Base-by-base conservation (phyloP, 805 yeast species). In the Debaryomyces maramus region DNA sequence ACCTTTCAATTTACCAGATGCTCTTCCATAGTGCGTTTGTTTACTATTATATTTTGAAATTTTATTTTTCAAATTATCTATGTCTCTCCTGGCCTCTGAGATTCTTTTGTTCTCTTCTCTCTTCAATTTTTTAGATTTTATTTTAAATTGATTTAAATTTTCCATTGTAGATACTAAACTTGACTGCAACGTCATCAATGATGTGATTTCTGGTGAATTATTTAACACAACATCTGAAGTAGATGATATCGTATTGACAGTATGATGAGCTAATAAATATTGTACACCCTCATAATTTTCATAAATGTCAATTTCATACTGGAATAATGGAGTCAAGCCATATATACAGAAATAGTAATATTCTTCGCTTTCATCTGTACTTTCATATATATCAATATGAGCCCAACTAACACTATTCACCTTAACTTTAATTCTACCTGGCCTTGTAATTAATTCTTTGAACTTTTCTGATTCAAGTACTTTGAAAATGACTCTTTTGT, bases 1-100 rank as follows among this genome's bases (percentile, higher is more conserved):
- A 5, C 73, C 70, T 43, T 63, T 65, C 24, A 70, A 47, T 39
- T 67, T 69, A 3, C 72, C 67, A 41, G 60, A 53, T 0, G 55
- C 46, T 34, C 70, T 50, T 18, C 51, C 56, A 30, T 70, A 72
- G 40, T 50, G 58, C 11, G 41, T 34, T 18, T 53, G 51, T 26
- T 50, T 54, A 29, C 43, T 48, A 10, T 53, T 53, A 34, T 56
- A 57, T 44, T 63, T 67, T 3, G 58, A 52, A n/a, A 66, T 58
- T 35, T 59, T 64, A 26, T 50, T 51, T 34, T 53, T 56, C 37
- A 67, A 47, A 19, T 48, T 39, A 19, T 65, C 73, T 34, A 67
- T 63, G 23, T 56, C 61, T 32, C 60, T 61, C 34, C 54, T 60
- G 16, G 59, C 42, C 11, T 67, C 74, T 2, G 60, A 41, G 11